Evolutionary conservation across 306 rosid genomes (phyloP), one percentile per base, ranked within the genome.

Genomic region (Luffa aegyptiaca): DNA sequence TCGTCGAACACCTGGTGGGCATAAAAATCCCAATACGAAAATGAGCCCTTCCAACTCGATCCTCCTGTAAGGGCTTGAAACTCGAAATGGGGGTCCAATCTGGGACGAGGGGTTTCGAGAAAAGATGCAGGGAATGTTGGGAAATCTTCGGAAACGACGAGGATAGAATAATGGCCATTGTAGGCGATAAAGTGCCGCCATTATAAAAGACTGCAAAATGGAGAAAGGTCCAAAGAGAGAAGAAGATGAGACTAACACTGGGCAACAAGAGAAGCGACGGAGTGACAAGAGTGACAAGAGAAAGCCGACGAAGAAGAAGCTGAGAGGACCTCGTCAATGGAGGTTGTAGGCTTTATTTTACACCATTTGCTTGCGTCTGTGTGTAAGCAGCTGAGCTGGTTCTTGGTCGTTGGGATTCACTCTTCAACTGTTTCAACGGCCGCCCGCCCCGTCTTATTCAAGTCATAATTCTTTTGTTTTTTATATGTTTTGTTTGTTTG

Each of bases 241-340:
- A 55, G 69, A 78, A 57, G 62, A 80, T 45, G 68, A 76, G 66
- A 35, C 14, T 56, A 63, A 80, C 89, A 89, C 82, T 68, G 83
- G 90, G 92, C 85, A 84, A 83, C 90, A 79, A 83, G 36, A 76
- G 79, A 80, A 80, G 42, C 37, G 41, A 26, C 48, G 63, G 79
- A 80, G 46, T 52, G 76, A 42, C 74, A 41, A 79, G 69, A 37
- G 83, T 79, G 84, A 83, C 84, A 85, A 85, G 64, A 58, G 85
- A 70, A 78, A 84, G 84, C 37, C 8, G 89, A 85, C 93, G 86
- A 80, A 68, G 36, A 53, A 14, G 59, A 74, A 36, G 46, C 79
- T 53, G 48, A 74, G 51, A 56, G 75, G 80, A 72, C 59, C 12
- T 51, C 41, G 76, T 36, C 78, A 80, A 79, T 55, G 85, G 84